Evolutionary conservation across 495 filamentous ascomycete genomes (phyloP).

Genomic region (Amniculicola lignicola): DNA sequence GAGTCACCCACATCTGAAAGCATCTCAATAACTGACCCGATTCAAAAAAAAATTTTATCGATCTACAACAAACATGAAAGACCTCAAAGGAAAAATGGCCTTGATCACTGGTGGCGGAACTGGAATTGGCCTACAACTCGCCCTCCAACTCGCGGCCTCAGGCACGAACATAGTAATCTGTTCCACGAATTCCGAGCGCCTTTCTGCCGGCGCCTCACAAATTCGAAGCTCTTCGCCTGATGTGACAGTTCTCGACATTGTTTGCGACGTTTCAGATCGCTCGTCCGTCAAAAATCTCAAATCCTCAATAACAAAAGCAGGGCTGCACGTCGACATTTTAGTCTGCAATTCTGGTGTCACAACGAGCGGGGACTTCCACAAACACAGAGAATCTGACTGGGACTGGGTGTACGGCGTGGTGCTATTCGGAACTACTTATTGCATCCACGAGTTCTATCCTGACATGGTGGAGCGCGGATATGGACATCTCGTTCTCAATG

Average conservation of each 20-base stretch:
- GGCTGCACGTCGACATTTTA: slow-evolving; percentile 16
- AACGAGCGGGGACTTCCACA: slow-evolving; percentile 13
- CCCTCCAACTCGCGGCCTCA: slow-evolving; percentile 19
- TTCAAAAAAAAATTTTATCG: neutral
- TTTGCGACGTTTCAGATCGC: slow-evolving; percentile 19
- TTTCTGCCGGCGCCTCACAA: slow-evolving; percentile 11
- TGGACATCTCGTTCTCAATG: slow-evolving; percentile 20
- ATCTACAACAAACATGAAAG: slow-evolving; percentile 9
- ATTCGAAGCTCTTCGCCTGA: slow-evolving; percentile 17
- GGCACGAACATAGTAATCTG: slow-evolving; percentile 17
- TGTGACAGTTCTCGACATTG: slow-evolving; percentile 17
- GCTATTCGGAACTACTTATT: slow-evolving; percentile 13
- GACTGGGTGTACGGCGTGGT: slow-evolving; percentile 28
- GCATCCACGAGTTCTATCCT: slow-evolving; percentile 23
- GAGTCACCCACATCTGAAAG: no score
- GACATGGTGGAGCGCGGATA: slow-evolving; percentile 18
- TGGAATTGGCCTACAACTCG: slow-evolving; percentile 21
- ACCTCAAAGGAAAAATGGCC: slow-evolving; percentile 24
- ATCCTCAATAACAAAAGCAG: slow-evolving; percentile 11
- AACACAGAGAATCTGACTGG: slow-evolving; percentile 22
- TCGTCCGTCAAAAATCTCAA: slow-evolving; percentile 20
- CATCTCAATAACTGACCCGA: neutral
- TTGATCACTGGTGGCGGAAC: slow-evolving; percentile 26
- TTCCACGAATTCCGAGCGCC: slow-evolving; percentile 15
- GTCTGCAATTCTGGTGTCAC: slow-evolving; percentile 24